Conservation (phyloP, 257 asterid genomes). For the Plantago elongata region DNA sequence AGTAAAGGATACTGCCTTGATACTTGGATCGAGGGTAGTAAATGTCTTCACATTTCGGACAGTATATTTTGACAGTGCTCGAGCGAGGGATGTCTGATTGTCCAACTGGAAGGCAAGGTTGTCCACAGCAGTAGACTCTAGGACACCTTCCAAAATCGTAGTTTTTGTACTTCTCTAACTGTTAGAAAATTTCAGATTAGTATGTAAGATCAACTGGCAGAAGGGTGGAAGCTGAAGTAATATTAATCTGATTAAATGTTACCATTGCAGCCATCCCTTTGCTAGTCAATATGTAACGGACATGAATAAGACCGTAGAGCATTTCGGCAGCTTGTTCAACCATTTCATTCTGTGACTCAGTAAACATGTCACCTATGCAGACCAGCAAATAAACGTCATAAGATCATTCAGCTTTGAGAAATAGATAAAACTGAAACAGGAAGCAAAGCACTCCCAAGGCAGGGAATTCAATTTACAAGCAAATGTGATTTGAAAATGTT, state of each 20-base stretch:
- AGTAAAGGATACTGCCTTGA: constrained; percentile 95
- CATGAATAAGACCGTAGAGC: constrained; percentile 93
- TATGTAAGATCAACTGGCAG: not conserved
- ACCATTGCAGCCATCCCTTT: constrained; percentile 99
- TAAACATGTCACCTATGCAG: constrained; percentile 70
- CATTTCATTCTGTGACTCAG: constrained; percentile 94
- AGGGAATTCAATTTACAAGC: too few species aligned
- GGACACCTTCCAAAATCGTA: constrained; percentile 97
- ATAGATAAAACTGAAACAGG: constrained; percentile 1
- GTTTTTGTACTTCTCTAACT: constrained; percentile 94
- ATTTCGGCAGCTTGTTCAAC: constrained; percentile 98
- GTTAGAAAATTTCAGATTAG: constrained; percentile 22
- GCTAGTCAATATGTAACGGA: constrained; percentile 83
- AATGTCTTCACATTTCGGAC: constrained; percentile 93
- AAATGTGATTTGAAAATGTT: too few species aligned
- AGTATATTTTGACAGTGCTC: constrained; percentile 86
- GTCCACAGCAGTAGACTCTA: constrained; percentile 91
- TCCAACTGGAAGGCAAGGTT: constrained; percentile 98
- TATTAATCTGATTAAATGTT: constrained; percentile 16
- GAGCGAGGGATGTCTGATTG: constrained; percentile 91
- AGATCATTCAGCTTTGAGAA: constrained; percentile 14
- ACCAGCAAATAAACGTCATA: constrained; percentile 22
- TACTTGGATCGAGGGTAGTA: constrained; percentile 95
- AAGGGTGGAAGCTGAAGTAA: constrained; percentile 9
- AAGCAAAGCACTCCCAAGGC: not conserved